Percentiles rank a stretch among this genome's conserved stretches.
Evolutionary conservation across 768 basidiomycete species (phyloP).

Genomic region (Mycena leptocephala): DNA sequence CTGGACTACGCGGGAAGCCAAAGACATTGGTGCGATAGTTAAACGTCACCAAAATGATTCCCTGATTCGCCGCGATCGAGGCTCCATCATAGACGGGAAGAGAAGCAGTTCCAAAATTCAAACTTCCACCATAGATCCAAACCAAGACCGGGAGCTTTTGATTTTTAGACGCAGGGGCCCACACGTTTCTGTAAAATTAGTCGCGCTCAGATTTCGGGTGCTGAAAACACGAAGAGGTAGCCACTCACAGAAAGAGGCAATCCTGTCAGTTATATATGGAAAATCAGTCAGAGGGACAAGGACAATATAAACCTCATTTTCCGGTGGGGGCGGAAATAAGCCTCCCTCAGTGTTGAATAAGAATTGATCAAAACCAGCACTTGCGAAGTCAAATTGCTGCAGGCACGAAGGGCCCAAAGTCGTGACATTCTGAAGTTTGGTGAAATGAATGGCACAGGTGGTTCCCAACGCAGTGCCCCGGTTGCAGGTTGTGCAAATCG

Average conservation of each 20-base stretch:
- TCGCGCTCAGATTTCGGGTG: neutral
- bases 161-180: neutral
- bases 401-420: conserved; percentile 23
- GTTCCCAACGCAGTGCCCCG: conserved; percentile 24
- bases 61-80: conserved; percentile 21
- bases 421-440: conserved; percentile 5
- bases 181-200: conserved; percentile 17
- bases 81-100: conserved; percentile 25
- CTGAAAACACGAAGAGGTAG: neutral
- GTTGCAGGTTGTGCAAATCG: conserved; percentile 24
- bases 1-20: conserved; percentile 29
- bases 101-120: conserved; percentile 25
- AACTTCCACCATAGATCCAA: conserved; percentile 25
- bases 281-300: no score
- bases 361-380: neutral
- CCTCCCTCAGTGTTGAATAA: conserved; percentile 23
- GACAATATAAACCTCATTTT: no score
- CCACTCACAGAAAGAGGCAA: conserved; percentile 31
- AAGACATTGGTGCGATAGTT: conserved; percentile 35
- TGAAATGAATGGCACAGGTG: conserved; percentile 21
- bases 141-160: conserved; percentile 7
- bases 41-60: conserved; percentile 19
- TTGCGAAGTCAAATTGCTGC: conserved; percentile 23
- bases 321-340: conserved; percentile 22
- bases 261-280: no score